Conservation (phyloP, 2,329 filamentous ascomycete genomes). For the Fusarium pseudoanthophilum region DNA sequence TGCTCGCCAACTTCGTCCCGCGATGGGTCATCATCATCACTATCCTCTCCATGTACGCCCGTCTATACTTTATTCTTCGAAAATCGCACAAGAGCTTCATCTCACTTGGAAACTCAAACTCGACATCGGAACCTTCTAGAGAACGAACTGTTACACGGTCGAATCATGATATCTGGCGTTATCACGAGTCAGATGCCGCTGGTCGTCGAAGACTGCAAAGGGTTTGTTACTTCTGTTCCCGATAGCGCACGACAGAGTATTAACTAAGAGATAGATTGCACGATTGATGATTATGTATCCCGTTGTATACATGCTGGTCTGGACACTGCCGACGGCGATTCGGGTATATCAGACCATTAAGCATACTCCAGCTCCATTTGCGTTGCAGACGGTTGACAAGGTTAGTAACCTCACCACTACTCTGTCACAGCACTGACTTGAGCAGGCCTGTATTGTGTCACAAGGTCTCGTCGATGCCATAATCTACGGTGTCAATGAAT, state of each 20-base stretch:
- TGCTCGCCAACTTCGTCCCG: background rate
- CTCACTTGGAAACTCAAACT: background rate
- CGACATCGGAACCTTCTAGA: background rate
- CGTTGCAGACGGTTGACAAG: background rate
- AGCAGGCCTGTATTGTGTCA: background rate
- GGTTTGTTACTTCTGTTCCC: fast-evolving
- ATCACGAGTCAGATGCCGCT: background rate
- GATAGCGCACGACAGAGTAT: fast-evolving
- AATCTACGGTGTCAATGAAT: background rate
- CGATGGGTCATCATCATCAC: background rate
- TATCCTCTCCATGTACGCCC: background rate
- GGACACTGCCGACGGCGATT: background rate
- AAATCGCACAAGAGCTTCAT: background rate
- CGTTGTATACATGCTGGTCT: background rate
- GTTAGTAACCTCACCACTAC: background rate
- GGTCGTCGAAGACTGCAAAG: background rate
- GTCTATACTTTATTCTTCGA: background rate
- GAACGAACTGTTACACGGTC: background rate
- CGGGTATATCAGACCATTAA: background rate
- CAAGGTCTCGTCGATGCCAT: background rate
- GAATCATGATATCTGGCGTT: background rate
- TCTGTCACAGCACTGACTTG: fast-evolving
- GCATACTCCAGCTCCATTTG: background rate
- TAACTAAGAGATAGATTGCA: background rate
- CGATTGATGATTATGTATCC: background rate